Evolutionary conservation across 2,329 filamentous ascomycete species (phyloP), one percentile per base, ranked within the genome.

Genomic region (Aciculosporium take): DNA sequence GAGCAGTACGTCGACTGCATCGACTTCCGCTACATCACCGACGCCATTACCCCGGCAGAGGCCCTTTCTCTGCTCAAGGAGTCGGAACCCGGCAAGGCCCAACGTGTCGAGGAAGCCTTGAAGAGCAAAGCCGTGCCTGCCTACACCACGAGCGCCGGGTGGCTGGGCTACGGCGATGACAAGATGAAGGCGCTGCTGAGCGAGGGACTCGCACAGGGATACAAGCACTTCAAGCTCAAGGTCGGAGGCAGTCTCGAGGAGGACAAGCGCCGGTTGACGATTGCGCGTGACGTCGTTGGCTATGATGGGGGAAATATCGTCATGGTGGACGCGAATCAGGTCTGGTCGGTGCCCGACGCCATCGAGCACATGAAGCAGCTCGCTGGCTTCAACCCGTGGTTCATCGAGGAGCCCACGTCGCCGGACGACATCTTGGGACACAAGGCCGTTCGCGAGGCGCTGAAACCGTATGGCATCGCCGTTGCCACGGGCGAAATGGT

Each of bases 401-500:
- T 94, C 66, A 94, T 94, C 56, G 87, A 94, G 66, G 87, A 94
- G 70, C 87, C 87, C 2, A 94, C 87, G 12, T 85, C 79, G 18
- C 87, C 87, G 10, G 87, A 94, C 56, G 87, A 94, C 58, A 79
- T 94, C 44, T 77, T 91, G 42, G 87, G 87, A 44, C 87, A 94
- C 71, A 84, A 83, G 56, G 81, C 84, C 3, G 79, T 94, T 53
- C 78, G 84, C 39, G 81, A 89, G 46, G 86, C 86, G 4, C 76
- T 94, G 9, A 72, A 73, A 52, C 78, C 82, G 0, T 68, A 77
- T 55, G 75, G 74, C 43, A 85, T 94, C 52, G 84, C 84, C 44
- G 87, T 94, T 5, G 87, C 87, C 7, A 94, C 87, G 0, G 87
- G 87, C 48, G 87, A 94, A 66, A 93, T 94, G 85, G 91, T 85